These are phyloP conservation scores for Lentithecium fluviatile DNA, from an alignment of 495 filamentous ascomycete species.

Conservation along the genomic window DNA sequence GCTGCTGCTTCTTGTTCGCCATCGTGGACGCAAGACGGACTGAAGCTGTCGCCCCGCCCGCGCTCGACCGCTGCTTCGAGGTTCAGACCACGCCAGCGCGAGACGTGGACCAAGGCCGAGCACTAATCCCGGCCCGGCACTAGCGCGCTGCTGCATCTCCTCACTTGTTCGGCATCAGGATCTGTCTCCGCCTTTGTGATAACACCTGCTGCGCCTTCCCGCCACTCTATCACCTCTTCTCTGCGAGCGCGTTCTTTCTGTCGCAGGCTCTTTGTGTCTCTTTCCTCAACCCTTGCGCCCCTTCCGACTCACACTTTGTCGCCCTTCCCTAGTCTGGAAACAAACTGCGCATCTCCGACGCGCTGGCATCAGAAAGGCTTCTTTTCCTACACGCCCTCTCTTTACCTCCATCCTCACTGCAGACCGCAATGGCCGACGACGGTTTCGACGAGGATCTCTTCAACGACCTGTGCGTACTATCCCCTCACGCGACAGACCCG, in stretches of 20 bases:
- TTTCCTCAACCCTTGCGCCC: too few relatives aligned
- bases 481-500: neutral
- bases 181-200: conserved; percentile 3
- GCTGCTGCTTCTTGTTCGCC: conserved; percentile 39
- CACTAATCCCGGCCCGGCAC: neutral
- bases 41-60: too few relatives aligned
- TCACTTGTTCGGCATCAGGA: conserved; percentile 15
- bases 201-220: neutral
- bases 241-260: neutral
- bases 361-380: neutral
- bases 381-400: conserved; percentile 1
- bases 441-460: conserved; percentile 97
- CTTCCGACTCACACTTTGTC: too few relatives aligned
- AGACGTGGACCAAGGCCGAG: neutral
- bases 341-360: neutral
- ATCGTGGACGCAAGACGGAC: conserved; percentile 15
- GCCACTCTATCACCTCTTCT: neutral
- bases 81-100: neutral
- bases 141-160: neutral
- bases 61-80: too few relatives aligned
- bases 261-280: too few relatives aligned
- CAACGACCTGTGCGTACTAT: conserved; percentile 80
- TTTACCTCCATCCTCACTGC: neutral
- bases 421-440: conserved; percentile 74
- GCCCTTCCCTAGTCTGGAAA: too few relatives aligned